Percentiles rank a stretch among this genome's conserved stretches.
Conservation (phyloP, 164 flowering plant species). For the Echeveria elegans region DNA sequence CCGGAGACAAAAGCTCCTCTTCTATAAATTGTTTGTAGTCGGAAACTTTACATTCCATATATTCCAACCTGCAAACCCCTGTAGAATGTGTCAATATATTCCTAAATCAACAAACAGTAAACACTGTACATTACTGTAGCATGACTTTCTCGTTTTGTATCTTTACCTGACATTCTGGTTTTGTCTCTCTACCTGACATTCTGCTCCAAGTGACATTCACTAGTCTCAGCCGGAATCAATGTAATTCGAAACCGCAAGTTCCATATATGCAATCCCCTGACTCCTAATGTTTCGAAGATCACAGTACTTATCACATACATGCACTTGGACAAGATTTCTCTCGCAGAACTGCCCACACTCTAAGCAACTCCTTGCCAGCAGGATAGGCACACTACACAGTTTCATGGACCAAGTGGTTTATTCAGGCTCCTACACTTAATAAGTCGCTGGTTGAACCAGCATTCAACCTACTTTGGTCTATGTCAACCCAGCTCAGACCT, state of each 20-base stretch:
- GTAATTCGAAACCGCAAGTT: not conserved
- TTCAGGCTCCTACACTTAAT: not conserved
- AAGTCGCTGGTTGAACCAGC: not conserved
- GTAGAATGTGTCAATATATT: too few species aligned
- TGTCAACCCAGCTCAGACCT: constrained; percentile 79
- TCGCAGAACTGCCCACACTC: not conserved
- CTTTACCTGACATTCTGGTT: too few species aligned
- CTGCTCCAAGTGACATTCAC: not conserved
- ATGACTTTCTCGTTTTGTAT: too few species aligned
- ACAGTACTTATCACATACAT: not conserved
- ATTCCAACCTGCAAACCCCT: too few species aligned
- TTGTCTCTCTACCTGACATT: not conserved
- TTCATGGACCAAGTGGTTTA: not conserved
- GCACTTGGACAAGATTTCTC: too few species aligned
- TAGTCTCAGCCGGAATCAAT: not conserved
- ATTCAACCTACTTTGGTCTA: constrained; percentile 4
- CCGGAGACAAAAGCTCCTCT: too few species aligned
- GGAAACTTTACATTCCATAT: too few species aligned
- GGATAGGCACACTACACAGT: not conserved
- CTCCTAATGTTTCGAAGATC: not conserved
- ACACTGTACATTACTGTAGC: too few species aligned
- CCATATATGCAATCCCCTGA: not conserved
- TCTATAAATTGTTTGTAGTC: too few species aligned
- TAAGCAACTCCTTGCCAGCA: not conserved
- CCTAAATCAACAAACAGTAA: too few species aligned